Percentiles rank a stretch among this genome's conserved stretches.
These are phyloP conservation scores for Arabidopsis suecica DNA, from an alignment of 345 rosid species.

Conservation along the genomic window DNA sequence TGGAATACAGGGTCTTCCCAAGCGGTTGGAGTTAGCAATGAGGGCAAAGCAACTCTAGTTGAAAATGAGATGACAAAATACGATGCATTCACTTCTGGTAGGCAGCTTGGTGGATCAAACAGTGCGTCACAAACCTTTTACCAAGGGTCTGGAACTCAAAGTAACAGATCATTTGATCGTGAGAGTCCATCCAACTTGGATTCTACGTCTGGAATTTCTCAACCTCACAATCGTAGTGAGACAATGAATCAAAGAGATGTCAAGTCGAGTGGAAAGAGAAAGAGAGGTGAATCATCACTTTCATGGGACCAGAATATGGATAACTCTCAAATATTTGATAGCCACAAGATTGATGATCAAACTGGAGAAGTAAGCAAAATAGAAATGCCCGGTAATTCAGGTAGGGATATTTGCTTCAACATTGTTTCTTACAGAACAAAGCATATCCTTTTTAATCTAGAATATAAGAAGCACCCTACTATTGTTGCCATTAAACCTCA, in stretches of 20 bases:
- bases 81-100: conserved; percentile 65
- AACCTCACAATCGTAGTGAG: conserved; percentile 79
- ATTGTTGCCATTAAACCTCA: conserved; percentile 33
- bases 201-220: conserved; percentile 79
- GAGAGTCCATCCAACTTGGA: conserved; percentile 97
- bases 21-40: conserved; percentile 60
- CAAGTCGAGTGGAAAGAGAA: conserved; percentile 71
- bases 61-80: conserved; percentile 73
- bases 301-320: conserved; percentile 59
- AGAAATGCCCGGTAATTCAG: conserved; percentile 58
- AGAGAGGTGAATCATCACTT: conserved; percentile 72
- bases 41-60: conserved; percentile 56
- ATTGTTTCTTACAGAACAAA: conserved; percentile 16
- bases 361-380: conserved; percentile 73
- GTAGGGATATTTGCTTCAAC: conserved; percentile 48
- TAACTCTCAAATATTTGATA: conserved; percentile 58
- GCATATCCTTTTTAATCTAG: conserved; percentile 45
- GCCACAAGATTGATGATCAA: conserved; percentile 45
- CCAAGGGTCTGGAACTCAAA: conserved; percentile 74
- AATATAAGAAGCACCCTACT: background rate
- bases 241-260: conserved; percentile 58
- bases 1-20: conserved; percentile 76
- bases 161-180: conserved; percentile 79
- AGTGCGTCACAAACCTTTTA: conserved; percentile 66
- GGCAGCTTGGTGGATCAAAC: conserved; percentile 74